These are phyloP conservation scores for Rhizopogon vesiculosus DNA, from an alignment of 768 basidiomycete genomes.

Conservation along the genomic window DNA sequence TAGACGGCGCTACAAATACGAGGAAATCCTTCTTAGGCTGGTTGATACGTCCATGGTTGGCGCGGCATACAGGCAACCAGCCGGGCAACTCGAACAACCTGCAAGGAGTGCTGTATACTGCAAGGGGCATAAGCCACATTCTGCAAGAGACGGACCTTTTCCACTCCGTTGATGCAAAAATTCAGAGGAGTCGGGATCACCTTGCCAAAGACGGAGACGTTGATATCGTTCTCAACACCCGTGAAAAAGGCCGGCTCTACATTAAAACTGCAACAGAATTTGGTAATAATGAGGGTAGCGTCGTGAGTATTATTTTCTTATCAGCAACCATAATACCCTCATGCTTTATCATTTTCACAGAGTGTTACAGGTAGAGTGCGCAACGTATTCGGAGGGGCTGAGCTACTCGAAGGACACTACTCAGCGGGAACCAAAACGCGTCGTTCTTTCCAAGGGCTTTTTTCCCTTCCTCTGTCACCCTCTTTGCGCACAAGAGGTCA, in stretches of 20 bases:
- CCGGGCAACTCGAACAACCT: conserved; percentile 32
- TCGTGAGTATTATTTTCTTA: conserved; percentile 49
- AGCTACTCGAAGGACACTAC: conserved; percentile 77
- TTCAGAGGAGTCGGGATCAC: conserved; percentile 54
- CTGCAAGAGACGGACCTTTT: conserved; percentile 80
- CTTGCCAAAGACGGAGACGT: conserved; percentile 58
- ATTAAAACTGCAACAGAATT: conserved; percentile 85
- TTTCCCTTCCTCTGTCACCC: conserved; percentile 56
- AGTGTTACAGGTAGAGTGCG: conserved; percentile 76
- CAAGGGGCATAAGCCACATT: conserved; percentile 58
- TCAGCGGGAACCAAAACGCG: conserved; percentile 86
- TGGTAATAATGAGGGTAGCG: conserved; percentile 89
- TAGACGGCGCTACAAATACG: conserved; percentile 74
- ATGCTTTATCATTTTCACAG: conserved; percentile 28
- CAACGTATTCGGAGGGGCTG: conserved; percentile 90
- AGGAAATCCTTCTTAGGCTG: conserved; percentile 78
- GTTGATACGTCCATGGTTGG: conserved; percentile 65
- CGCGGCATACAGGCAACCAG: conserved; percentile 11
- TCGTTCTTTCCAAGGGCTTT: conserved; percentile 70
- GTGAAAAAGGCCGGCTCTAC: conserved; percentile 72
- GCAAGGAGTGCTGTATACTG: conserved; percentile 64
- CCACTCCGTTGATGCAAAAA: conserved; percentile 52
- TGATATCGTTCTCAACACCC: conserved; percentile 74
- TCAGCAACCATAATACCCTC: neutral
- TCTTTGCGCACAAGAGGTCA: conserved; percentile 67